Conservation (phyloP, 805 yeast genomes). For the Candida hungchunana region DNA sequence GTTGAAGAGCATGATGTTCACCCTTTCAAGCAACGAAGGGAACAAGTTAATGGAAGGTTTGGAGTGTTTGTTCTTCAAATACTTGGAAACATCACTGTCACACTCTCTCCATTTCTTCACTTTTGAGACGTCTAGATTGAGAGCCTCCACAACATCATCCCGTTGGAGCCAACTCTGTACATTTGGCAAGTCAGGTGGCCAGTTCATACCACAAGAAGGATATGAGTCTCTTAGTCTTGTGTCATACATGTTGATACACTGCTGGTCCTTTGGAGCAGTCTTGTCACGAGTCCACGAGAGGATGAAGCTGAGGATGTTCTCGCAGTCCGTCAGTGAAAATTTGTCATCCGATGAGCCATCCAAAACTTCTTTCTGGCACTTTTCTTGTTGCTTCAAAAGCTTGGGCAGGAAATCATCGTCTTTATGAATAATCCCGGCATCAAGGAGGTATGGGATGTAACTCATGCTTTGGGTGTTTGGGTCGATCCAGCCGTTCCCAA, state of each 20-base stretch:
- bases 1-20: conserved; percentile 69
- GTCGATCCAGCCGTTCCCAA: conserved; percentile 95
- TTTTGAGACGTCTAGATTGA: conserved; percentile 44
- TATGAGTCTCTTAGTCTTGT: conserved; percentile 61
- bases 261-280: conserved; percentile 33
- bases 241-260: conserved; percentile 84
- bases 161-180: conserved; percentile 51
- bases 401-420: conserved; percentile 35
- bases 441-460: conserved; percentile 65
- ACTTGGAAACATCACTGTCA: conserved; percentile 48
- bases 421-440: conserved; percentile 49
- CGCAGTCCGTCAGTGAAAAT: conserved; percentile 41
- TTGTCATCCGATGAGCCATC: conserved; percentile 18
- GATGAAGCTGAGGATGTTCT: conserved; percentile 32
- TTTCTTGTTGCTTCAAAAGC: conserved; percentile 48
- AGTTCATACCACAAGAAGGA: conserved; percentile 87
- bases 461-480: conserved; percentile 82
- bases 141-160: conserved; percentile 42
- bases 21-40: conserved; percentile 55
- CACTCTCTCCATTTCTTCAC: conserved; percentile 74
- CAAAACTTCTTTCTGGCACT: conserved; percentile 55
- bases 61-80: conserved; percentile 48
- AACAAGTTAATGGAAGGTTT: conserved; percentile 60
- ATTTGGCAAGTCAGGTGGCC: conserved; percentile 69
- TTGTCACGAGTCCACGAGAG: conserved; percentile 29